Conservation (phyloP, 495 filamentous ascomycete species). For the Letharia lupina region DNA sequence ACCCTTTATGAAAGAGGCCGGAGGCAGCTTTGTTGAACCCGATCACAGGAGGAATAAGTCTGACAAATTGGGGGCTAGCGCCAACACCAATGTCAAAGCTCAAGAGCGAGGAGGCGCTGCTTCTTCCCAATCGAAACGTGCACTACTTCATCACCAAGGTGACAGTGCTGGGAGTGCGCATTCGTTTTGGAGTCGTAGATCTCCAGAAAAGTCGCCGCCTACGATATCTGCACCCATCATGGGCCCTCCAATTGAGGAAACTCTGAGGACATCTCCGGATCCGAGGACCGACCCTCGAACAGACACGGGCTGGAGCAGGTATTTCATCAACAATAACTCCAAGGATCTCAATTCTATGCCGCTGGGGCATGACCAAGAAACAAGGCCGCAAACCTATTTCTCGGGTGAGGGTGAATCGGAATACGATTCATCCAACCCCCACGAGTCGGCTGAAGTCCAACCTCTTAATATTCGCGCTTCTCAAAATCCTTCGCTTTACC, state of each 20-base stretch:
- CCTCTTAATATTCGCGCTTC: slow-evolving; percentile 24
- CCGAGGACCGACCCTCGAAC: slow-evolving; percentile 40
- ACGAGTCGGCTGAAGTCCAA: slow-evolving; percentile 26
- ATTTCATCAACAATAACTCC: slow-evolving; percentile 48
- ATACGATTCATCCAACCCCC: slow-evolving; percentile 23
- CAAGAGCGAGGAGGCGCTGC: slow-evolving; percentile 29
- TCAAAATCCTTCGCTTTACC: slow-evolving; percentile 18
- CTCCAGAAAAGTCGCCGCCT: slow-evolving; percentile 21
- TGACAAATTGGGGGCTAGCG: slow-evolving; percentile 21
- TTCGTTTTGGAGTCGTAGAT: slow-evolving; percentile 24
- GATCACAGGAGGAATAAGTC: slow-evolving; percentile 30
- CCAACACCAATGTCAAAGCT: slow-evolving; percentile 5
- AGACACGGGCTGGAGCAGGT: slow-evolving; percentile 52
- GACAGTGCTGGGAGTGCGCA: slow-evolving; percentile 24
- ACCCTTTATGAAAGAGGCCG: slow-evolving; percentile 45
- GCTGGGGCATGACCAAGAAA: slow-evolving; percentile 12
- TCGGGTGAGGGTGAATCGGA: slow-evolving; percentile 26
- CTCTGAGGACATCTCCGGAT: slow-evolving; percentile 19
- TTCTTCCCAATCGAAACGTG: slow-evolving; percentile 26
- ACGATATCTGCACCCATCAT: slow-evolving; percentile 26
- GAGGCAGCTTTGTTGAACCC: slow-evolving; percentile 32
- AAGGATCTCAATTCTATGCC: slow-evolving; percentile 35
- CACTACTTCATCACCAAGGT: slow-evolving; percentile 20
- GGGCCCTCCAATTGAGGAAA: slow-evolving; percentile 12
- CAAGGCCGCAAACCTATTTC: slow-evolving; percentile 27